A percentile compares a stretch with the other conserved stretches of the same genome.
Evolutionary conservation across 441 rosid species (phyloP).

Genomic region (Bocquillonia castaneifolia): DNA sequence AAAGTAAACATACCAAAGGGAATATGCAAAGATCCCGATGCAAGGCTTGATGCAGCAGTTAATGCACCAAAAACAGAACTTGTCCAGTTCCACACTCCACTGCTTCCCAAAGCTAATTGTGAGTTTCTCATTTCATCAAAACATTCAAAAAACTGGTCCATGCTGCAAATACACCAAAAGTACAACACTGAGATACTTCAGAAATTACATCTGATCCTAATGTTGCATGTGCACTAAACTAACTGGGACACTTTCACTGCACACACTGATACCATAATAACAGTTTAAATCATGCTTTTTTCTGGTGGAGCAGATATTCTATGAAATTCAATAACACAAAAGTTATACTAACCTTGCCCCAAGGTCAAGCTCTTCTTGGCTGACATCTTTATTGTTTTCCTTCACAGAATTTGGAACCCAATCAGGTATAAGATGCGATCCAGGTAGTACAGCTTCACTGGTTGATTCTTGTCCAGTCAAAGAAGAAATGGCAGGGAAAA

Average conservation of each 20-base stretch:
- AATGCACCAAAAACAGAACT: constrained; percentile 93
- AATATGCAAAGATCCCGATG: constrained; percentile 82
- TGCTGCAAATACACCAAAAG: constrained; percentile 45
- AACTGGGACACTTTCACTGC: not conserved
- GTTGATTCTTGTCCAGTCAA: constrained; percentile 37
- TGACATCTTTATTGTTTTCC: constrained; percentile 33
- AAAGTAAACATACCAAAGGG: constrained; percentile 61
- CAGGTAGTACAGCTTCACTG: constrained; percentile 48
- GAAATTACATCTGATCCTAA: too few relatives aligned
- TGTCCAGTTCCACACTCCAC: constrained; percentile 98
- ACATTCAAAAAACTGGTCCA: constrained; percentile 97
- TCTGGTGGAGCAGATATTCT: not conserved
- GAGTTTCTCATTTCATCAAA: constrained; percentile 89
- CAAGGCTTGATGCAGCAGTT: constrained; percentile 98
- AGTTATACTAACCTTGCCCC: constrained; percentile 71
- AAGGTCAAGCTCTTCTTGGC: constrained; percentile 55
- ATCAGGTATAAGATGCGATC: constrained; percentile 64
- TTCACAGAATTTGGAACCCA: constrained; percentile 68
- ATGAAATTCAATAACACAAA: constrained; percentile 13
- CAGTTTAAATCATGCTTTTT: not conserved
- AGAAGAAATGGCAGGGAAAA: constrained; percentile 37
- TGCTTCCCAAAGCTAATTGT: constrained; percentile 83
- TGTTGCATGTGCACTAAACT: too few relatives aligned
- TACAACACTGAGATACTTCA: constrained; percentile 20
- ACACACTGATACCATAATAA: not conserved